These are phyloP conservation scores for Pseudogymnoascus pannorum DNA, from an alignment of 2,329 filamentous ascomycete species.

Conservation along the genomic window DNA sequence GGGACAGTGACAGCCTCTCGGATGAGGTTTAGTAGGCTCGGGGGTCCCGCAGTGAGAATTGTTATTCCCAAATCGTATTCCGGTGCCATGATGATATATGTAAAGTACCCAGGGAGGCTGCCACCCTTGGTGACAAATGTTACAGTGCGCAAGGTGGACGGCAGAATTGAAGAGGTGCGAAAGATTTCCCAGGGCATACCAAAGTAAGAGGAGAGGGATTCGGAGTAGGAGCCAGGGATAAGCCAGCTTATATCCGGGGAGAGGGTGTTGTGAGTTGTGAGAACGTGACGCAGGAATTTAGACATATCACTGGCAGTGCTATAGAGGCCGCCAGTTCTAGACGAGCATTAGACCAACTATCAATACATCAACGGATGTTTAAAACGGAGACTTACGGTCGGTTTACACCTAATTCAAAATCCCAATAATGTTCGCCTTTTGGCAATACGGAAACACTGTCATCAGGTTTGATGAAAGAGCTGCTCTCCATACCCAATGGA, in stretches of 20 bases:
- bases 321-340: not conserved
- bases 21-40: not conserved
- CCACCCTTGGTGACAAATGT: conserved; percentile 40
- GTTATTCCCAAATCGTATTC: conserved; percentile 39
- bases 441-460: conserved; percentile 21
- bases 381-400: conserved; percentile 23
- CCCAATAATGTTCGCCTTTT: conserved; percentile 29
- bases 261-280: conserved; percentile 35
- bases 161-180: conserved; percentile 33
- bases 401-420: conserved; percentile 34
- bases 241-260: conserved; percentile 31
- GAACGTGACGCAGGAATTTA: conserved; percentile 36
- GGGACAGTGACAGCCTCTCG: not conserved
- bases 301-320: conserved; percentile 31
- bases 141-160: conserved; percentile 30
- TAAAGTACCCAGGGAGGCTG: conserved; percentile 35
- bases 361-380: not conserved
- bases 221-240: conserved; percentile 32
- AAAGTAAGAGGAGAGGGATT: conserved; percentile 34
- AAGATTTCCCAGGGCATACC: conserved; percentile 43
- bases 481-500: not conserved
- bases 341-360: not conserved
- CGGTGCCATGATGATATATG: conserved; percentile 33
- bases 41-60: conserved; percentile 25
- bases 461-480: conserved; percentile 9